A percentile compares a stretch with the other conserved stretches of the same genome.
Evolutionary conservation across 768 basidiomycete genomes (phyloP).

Genomic region (Hydnomerulius pinastri): DNA sequence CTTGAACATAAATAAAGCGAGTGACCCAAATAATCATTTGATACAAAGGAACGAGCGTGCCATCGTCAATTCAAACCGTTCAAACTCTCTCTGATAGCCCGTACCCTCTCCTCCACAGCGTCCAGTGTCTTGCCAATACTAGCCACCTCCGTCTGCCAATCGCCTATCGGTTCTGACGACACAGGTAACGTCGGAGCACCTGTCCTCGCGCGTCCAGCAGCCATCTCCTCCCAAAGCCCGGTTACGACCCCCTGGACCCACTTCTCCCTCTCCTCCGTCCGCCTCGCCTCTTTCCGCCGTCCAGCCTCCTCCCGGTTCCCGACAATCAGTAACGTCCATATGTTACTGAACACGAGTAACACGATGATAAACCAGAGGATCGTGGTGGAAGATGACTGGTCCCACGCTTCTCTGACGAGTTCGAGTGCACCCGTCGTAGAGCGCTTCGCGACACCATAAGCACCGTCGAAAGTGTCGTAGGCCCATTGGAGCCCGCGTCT

Average conservation of each 20-base stretch:
- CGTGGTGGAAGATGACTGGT: conserved; percentile 69
- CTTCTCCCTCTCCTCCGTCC: conserved; percentile 68
- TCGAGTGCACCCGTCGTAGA: conserved; percentile 75
- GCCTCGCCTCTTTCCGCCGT: conserved; percentile 48
- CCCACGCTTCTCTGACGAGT: conserved; percentile 78
- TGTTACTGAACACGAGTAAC: conserved; percentile 71
- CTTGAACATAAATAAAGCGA: not conserved
- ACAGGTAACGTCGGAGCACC: conserved; percentile 20
- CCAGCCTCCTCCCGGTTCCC: conserved; percentile 49
- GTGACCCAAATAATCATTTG: not conserved
- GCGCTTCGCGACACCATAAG: conserved; percentile 66
- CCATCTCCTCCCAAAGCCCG: conserved; percentile 72
- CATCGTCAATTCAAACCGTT: conserved; percentile 30
- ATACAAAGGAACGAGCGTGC: not conserved
- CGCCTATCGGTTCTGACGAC: conserved; percentile 21
- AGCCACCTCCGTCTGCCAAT: conserved; percentile 49
- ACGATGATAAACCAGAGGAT: conserved; percentile 76
- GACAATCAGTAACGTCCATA: conserved; percentile 62
- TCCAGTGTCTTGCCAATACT: conserved; percentile 55
- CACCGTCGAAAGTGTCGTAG: conserved; percentile 82
- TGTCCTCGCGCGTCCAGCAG: conserved; percentile 40
- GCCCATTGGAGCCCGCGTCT: conserved; percentile 84
- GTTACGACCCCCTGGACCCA: conserved; percentile 74
- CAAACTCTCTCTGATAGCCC: conserved; percentile 46
- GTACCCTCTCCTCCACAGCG: conserved; percentile 56